phyloP scores from a whole-genome alignment of 2,329 filamentous ascomycete species.

The Bisporella sp. region DNA sequence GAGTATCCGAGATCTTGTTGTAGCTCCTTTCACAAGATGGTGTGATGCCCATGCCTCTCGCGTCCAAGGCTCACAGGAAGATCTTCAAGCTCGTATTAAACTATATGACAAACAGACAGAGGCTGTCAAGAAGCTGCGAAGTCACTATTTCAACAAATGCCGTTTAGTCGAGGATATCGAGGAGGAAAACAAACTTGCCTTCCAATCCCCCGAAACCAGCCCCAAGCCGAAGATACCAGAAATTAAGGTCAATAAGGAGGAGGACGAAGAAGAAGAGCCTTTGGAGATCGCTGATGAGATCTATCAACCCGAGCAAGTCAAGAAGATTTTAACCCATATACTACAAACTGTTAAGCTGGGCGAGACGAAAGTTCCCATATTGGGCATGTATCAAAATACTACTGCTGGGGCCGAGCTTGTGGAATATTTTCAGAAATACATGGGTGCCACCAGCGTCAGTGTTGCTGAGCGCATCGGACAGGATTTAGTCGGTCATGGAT shows the following conservation, averaged over 20 bases:
- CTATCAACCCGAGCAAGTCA: slow-evolving; percentile 79
- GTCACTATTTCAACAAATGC: slow-evolving; percentile 98
- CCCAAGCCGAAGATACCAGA: slow-evolving; percentile 65
- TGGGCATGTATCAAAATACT: slow-evolving; percentile 91
- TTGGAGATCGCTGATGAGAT: slow-evolving; percentile 87
- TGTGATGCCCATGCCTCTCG: slow-evolving; percentile 90
- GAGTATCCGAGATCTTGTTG: slow-evolving; percentile 92
- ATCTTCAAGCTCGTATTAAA: slow-evolving; percentile 85
- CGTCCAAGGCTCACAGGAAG: slow-evolving; percentile 90
- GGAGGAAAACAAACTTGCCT: slow-evolving; percentile 97
- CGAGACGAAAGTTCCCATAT: slow-evolving; percentile 90
- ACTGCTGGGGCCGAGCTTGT: slow-evolving; percentile 89
- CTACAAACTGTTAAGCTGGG: slow-evolving; percentile 78
- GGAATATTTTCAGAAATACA: slow-evolving; percentile 85
- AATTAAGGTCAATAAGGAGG: slow-evolving; percentile 76
- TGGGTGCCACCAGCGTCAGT: slow-evolving; percentile 76
- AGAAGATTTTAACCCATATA: slow-evolving; percentile 83
- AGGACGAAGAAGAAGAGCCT: slow-evolving; percentile 65
- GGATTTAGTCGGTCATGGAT: slow-evolving; percentile 79
- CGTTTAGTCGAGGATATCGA: slow-evolving; percentile 92
- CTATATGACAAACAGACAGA: slow-evolving; percentile 89
- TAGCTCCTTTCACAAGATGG: slow-evolving; percentile 91
- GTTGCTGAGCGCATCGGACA: slow-evolving; percentile 94
- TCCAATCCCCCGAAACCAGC: slow-evolving; percentile 76
- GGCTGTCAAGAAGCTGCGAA: slow-evolving; percentile 83